A percentile compares a stretch with the other conserved stretches of the same genome.
Evolutionary conservation across 1,284 basidiomycete genomes (phyloP).

Genomic region (Athelia psychrophila): DNA sequence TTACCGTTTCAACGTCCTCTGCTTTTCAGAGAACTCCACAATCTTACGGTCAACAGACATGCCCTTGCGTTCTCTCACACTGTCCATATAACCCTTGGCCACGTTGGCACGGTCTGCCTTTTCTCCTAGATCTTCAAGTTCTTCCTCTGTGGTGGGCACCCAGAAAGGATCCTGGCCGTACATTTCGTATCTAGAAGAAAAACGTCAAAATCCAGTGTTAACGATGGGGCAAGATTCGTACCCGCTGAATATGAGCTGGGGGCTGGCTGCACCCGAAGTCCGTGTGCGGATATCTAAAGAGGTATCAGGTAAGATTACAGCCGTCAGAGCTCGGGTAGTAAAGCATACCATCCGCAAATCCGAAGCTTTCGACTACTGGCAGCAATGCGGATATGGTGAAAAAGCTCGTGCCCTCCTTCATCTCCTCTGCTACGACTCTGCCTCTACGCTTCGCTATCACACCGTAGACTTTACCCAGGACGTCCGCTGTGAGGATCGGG

Average conservation of each 20-base stretch:
- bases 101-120: conserved; percentile 93
- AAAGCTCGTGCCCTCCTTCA: conserved; percentile 97
- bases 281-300: conserved; percentile 87
- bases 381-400: conserved; percentile 90
- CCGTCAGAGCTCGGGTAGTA: background rate
- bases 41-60: conserved; percentile 93
- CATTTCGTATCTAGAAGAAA: conserved; percentile 67
- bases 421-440: conserved; percentile 93
- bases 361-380: conserved; percentile 97
- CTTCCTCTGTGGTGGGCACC: conserved; percentile 98
- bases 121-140: conserved; percentile 95
- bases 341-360: conserved; percentile 86
- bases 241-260: conserved; percentile 96
- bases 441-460: conserved; percentile 92
- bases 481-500: conserved; percentile 67
- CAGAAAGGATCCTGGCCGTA: conserved; percentile 96
- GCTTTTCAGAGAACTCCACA: conserved; percentile 94
- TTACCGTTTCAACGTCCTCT: conserved; percentile 89
- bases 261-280: conserved; percentile 95
- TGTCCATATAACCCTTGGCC: conserved; percentile 94
- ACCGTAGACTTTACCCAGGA: conserved; percentile 96
- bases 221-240: conserved; percentile 33
- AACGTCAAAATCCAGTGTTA: conserved; percentile 3
- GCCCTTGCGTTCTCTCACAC: conserved; percentile 90
- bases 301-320: background rate